phyloP scores from a whole-genome alignment of 768 basidiomycete genomes.

The Termitomyces sp. region DNA sequence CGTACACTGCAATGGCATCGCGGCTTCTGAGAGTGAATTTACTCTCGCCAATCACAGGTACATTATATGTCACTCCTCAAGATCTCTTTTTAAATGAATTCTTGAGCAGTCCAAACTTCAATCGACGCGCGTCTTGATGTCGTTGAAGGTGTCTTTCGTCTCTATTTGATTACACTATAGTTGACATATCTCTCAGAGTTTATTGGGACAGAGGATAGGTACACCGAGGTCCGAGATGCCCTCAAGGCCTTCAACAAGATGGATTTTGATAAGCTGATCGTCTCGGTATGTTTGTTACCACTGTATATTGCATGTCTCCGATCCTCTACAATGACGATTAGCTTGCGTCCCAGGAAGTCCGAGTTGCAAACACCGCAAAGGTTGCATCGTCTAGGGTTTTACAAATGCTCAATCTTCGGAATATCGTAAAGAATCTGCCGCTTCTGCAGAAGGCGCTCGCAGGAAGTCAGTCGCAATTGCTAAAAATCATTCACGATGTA shows the following conservation, averaged over 20 bases:
- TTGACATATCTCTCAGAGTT: slow-evolving; percentile 45
- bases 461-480: slow-evolving; percentile 51
- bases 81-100: neutral
- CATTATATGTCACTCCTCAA: neutral
- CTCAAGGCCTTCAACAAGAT: slow-evolving; percentile 69
- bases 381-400: slow-evolving; percentile 62
- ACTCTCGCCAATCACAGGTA: slow-evolving; percentile 76
- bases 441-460: slow-evolving; percentile 55
- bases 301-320: neutral
- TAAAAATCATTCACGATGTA: slow-evolving; percentile 60
- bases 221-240: slow-evolving; percentile 60
- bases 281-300: slow-evolving; percentile 36
- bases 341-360: slow-evolving; percentile 63
- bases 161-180: neutral
- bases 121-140: slow-evolving; percentile 83
- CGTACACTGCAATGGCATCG: slow-evolving; percentile 86
- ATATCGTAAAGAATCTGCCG: slow-evolving; percentile 62
- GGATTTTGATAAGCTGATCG: slow-evolving; percentile 86
- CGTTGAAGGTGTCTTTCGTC: slow-evolving; percentile 58
- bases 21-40: slow-evolving; percentile 76
- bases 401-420: slow-evolving; percentile 78
- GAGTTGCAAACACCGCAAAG: slow-evolving; percentile 47
- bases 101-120: slow-evolving; percentile 41
- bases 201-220: slow-evolving; percentile 69
- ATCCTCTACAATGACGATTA: slow-evolving; percentile 19